Percentiles rank a stretch among this genome's conserved stretches.
Conservation (phyloP, 192 early-diverging fungal genomes). For the Pilaira anomala region DNA sequence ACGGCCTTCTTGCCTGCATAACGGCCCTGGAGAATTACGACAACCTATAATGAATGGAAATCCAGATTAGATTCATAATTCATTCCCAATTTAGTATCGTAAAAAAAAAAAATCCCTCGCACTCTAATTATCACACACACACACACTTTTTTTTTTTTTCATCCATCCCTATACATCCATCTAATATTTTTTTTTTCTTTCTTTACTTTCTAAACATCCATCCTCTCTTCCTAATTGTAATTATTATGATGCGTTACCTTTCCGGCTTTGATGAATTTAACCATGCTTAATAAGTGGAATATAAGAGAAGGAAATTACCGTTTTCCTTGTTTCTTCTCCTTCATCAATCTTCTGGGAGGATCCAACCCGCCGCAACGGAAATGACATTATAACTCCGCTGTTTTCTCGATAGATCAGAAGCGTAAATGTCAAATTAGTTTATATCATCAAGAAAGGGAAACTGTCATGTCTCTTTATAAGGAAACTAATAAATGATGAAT, state of each 20-base stretch:
- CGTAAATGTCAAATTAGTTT: too few relatives aligned
- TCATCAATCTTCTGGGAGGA: too few relatives aligned
- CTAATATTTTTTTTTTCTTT: slow-evolving; percentile 4
- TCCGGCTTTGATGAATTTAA: slow-evolving; percentile 59
- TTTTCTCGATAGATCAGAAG: too few relatives aligned
- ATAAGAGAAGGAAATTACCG: slow-evolving; percentile 14
- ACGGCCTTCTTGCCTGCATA: slow-evolving; percentile 99
- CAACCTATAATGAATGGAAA: slow-evolving; percentile 63
- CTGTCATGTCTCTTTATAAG: too few relatives aligned
- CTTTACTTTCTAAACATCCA: slow-evolving; percentile 29
- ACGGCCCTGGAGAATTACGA: slow-evolving; percentile 96
- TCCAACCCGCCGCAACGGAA: too few relatives aligned
- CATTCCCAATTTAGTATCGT: too few relatives aligned
- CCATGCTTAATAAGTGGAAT: slow-evolving; percentile 34
- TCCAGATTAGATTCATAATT: background rate
- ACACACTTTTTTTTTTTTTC: slow-evolving; percentile 2
- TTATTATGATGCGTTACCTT: slow-evolving; percentile 40
- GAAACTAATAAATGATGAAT: too few relatives aligned
- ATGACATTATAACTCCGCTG: too few relatives aligned
- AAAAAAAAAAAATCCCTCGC: background rate
- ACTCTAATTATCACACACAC: too few relatives aligned
- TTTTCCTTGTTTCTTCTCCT: too few relatives aligned
- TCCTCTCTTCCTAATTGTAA: slow-evolving; percentile 3
- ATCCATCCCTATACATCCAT: slow-evolving; percentile 33
- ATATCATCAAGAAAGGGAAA: too few relatives aligned